These are phyloP conservation scores for Macrophomina tecta DNA, from an alignment of 2,329 filamentous ascomycete genomes.

Conservation along the genomic window DNA sequence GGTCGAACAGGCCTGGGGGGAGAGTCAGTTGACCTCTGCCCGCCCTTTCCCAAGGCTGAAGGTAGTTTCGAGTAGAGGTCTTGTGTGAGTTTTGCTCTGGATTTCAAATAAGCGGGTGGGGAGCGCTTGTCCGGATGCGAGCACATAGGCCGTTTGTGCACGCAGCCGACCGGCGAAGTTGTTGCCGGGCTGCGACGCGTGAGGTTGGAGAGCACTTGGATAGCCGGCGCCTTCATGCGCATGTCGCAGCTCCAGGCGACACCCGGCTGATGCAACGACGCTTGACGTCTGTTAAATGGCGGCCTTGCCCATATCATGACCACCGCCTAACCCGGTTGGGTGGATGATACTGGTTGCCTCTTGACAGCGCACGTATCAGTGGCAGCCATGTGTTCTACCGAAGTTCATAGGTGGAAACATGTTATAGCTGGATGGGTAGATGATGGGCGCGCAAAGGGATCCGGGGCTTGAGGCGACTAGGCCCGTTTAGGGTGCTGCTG, in stretches of 20 bases:
- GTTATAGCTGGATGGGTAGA: not conserved
- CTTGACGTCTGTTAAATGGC: not conserved
- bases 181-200: not conserved
- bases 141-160: too few relatives aligned
- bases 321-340: not conserved
- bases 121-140: not conserved
- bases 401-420: not conserved
- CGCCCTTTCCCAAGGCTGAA: not conserved
- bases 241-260: not conserved
- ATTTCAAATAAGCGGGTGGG: not conserved
- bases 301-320: constrained; percentile 3
- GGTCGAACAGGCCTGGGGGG: not conserved
- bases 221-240: not conserved
- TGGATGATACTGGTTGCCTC: not conserved
- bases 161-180: not conserved
- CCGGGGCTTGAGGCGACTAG: not conserved
- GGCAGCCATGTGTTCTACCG: constrained; percentile 9
- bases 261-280: not conserved
- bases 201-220: not conserved
- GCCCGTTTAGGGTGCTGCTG: not conserved
- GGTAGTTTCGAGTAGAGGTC: not conserved
- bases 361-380: constrained; percentile 17
- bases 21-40: constrained; percentile 7
- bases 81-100: not conserved
- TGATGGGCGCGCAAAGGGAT: constrained; percentile 5